Conservation (phyloP, 805 yeast genomes). For the Cyberlindnera bimundalis region DNA sequence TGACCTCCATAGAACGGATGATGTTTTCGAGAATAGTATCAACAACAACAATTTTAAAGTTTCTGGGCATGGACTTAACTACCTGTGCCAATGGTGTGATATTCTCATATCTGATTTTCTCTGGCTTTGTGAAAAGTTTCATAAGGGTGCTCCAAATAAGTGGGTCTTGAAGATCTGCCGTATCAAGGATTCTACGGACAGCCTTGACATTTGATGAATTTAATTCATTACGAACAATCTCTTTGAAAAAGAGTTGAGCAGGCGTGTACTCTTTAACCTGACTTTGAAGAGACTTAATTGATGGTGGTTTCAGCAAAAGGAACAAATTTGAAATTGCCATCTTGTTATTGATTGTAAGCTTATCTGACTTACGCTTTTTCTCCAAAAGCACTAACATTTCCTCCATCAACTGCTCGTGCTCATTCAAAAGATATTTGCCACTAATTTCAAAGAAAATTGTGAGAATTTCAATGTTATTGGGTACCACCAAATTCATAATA, state of each 20-base stretch:
- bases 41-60: constrained; percentile 44
- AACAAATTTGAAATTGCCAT: constrained; percentile 57
- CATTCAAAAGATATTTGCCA: constrained; percentile 63
- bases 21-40: constrained; percentile 67
- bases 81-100: constrained; percentile 48
- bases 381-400: constrained; percentile 59
- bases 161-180: constrained; percentile 45
- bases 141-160: constrained; percentile 33
- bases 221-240: constrained; percentile 52
- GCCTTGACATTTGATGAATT: constrained; percentile 32
- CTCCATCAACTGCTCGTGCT: constrained; percentile 54
- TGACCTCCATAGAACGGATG: constrained; percentile 59
- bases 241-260: constrained; percentile 46
- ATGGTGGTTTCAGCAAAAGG: constrained; percentile 53
- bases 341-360: constrained; percentile 50
- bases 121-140: constrained; percentile 53
- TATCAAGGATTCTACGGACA: constrained; percentile 37
- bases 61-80: constrained; percentile 37
- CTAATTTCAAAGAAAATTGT: constrained; percentile 69
- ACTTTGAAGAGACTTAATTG: constrained; percentile 33
- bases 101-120: constrained; percentile 55
- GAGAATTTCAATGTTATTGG: constrained; percentile 65
- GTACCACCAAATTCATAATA: constrained; percentile 46
- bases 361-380: constrained; percentile 44
- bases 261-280: constrained; percentile 31